Evolutionary conservation across 2,329 filamentous ascomycete genomes (phyloP).

Genomic region (Lojkania enalia): DNA sequence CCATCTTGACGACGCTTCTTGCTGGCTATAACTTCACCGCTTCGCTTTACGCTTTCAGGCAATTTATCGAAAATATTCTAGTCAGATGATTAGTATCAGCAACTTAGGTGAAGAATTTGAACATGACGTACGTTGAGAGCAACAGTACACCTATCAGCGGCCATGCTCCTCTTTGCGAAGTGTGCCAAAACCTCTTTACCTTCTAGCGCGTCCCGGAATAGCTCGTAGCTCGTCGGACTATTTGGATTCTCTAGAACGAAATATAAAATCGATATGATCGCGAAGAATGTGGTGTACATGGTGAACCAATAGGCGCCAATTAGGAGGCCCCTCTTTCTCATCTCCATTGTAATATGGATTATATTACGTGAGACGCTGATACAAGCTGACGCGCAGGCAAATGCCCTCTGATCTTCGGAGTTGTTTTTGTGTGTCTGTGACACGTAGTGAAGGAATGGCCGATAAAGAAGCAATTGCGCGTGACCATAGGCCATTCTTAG

Average conservation of each 20-base stretch:
- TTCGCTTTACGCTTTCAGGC: constrained; percentile 67
- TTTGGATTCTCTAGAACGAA: constrained; percentile 80
- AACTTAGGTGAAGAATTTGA: too few species aligned
- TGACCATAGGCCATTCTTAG: constrained; percentile 80
- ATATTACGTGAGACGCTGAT: constrained; percentile 72
- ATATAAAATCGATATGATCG: constrained; percentile 76
- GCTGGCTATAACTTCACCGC: constrained; percentile 31
- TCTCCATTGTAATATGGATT: constrained; percentile 77
- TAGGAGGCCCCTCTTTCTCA: constrained; percentile 73
- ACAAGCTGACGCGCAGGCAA: constrained; percentile 71
- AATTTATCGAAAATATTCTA: constrained; percentile 83
- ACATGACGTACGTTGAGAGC: constrained; percentile 69
- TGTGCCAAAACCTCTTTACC: constrained; percentile 81
- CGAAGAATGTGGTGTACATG: constrained; percentile 81
- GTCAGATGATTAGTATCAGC: constrained; percentile 20
- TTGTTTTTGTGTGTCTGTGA: constrained; percentile 60
- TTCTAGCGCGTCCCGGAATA: constrained; percentile 81
- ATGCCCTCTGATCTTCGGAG: constrained; percentile 73
- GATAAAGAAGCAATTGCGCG: constrained; percentile 79
- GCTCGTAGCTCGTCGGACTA: constrained; percentile 73
- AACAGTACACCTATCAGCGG: constrained; percentile 81
- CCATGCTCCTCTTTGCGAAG: constrained; percentile 81
- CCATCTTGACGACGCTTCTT: constrained; percentile 46
- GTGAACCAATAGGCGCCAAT: constrained; percentile 86
- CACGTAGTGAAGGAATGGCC: constrained; percentile 82